Conservation (phyloP, 768 basidiomycete genomes). For the Pisolithus orientalis region DNA sequence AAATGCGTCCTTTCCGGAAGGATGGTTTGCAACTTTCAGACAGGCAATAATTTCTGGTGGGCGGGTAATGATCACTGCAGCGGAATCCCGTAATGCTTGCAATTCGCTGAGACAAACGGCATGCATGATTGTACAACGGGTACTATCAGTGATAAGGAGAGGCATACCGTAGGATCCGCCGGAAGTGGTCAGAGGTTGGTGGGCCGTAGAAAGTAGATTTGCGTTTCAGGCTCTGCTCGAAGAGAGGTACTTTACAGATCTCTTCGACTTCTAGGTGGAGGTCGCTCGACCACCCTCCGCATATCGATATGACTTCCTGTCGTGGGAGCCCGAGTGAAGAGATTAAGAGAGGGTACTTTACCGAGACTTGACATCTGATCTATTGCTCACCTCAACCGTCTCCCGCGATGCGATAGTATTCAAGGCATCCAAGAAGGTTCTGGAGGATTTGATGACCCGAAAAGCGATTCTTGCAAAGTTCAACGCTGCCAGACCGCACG, state of each 20-base stretch:
- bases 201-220: slow-evolving; percentile 1
- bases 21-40: slow-evolving; percentile 27
- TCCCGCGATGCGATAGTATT: slow-evolving; percentile 16
- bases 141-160: too few relatives aligned
- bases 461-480: slow-evolving; percentile 55
- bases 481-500: slow-evolving; percentile 62
- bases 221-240: slow-evolving; percentile 14
- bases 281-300: slow-evolving; percentile 38
- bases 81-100: slow-evolving; percentile 17
- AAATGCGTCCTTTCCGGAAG: slow-evolving; percentile 32
- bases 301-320: slow-evolving; percentile 13
- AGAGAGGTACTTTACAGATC: slow-evolving; percentile 37
- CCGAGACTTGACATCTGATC: background rate
- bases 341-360: background rate
- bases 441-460: slow-evolving; percentile 12
- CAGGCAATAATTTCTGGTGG: slow-evolving; percentile 66
- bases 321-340: background rate
- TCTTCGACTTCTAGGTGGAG: slow-evolving; percentile 44
- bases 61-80: slow-evolving; percentile 53
- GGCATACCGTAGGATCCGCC: background rate
- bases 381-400: slow-evolving; percentile 19
- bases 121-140: background rate
- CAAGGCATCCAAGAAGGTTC: slow-evolving; percentile 11
- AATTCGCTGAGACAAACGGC: slow-evolving; percentile 18
- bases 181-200: background rate